These are phyloP conservation scores for Cicer bijugum DNA, from an alignment of 306 rosid species.

Conservation along the genomic window DNA sequence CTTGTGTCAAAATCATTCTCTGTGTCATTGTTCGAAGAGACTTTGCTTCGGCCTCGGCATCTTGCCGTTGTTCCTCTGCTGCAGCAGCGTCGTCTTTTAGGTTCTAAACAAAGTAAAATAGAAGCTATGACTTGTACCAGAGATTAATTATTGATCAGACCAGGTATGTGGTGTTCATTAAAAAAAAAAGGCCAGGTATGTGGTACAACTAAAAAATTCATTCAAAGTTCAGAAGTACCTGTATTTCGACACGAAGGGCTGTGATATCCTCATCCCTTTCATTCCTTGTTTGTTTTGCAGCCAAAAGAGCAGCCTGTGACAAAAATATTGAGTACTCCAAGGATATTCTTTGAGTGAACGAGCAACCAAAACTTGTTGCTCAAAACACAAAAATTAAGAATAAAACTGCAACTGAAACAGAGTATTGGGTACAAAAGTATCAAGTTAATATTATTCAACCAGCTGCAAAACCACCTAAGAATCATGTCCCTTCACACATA, in stretches of 20 bases:
- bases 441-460: constrained; percentile 26
- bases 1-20: constrained; percentile 97
- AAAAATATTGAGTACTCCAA: constrained; percentile 48
- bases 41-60: constrained; percentile 91
- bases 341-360: constrained; percentile 42
- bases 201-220: constrained; percentile 9
- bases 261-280: constrained; percentile 79
- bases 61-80: constrained; percentile 76
- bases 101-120: constrained; percentile 59
- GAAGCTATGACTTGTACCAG: constrained; percentile 37
- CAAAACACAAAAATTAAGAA: constrained; percentile 40
- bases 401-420: constrained; percentile 22
- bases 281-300: constrained; percentile 80
- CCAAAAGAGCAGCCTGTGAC: constrained; percentile 87
- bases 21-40: constrained; percentile 91
- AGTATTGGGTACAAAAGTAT: constrained; percentile 30
- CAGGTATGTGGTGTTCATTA: constrained; percentile 4
- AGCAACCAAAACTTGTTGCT: constrained; percentile 28
- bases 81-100: constrained; percentile 76
- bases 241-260: constrained; percentile 79
- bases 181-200: constrained; percentile 16
- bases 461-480: constrained; percentile 2
- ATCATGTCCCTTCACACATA: constrained; percentile 18
- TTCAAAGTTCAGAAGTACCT: constrained; percentile 54
- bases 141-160: constrained; percentile 32